These are phyloP conservation scores for Candida qinlingensis DNA, from an alignment of 805 yeast species.

Conservation along the genomic window DNA sequence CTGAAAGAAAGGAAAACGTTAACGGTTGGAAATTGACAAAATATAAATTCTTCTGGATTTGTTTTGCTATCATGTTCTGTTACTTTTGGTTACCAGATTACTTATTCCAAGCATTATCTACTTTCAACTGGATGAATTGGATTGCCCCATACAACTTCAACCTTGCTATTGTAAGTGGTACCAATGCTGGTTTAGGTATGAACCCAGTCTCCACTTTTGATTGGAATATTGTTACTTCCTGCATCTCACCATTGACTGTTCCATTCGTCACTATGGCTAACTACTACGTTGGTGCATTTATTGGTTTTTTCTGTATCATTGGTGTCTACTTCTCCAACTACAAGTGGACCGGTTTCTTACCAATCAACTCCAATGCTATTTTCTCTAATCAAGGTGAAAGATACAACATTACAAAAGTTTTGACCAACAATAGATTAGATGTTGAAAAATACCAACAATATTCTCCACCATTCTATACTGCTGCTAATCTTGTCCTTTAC, in stretches of 20 bases:
- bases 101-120: slow-evolving; percentile 35
- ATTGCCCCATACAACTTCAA: slow-evolving; percentile 45
- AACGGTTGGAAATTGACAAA: slow-evolving; percentile 31
- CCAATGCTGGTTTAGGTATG: slow-evolving; percentile 40
- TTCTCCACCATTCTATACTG: slow-evolving; percentile 63
- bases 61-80: slow-evolving; percentile 30
- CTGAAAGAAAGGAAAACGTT: slow-evolving; percentile 29
- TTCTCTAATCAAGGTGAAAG: slow-evolving; percentile 46
- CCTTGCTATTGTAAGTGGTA: slow-evolving; percentile 46
- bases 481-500: slow-evolving; percentile 54
- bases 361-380: slow-evolving; percentile 43
- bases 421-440: slow-evolving; percentile 42
- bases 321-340: slow-evolving; percentile 36
- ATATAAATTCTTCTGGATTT: slow-evolving; percentile 30
- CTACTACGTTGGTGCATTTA: slow-evolving; percentile 29
- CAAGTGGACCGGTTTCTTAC: slow-evolving; percentile 34
- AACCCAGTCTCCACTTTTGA: slow-evolving; percentile 51
- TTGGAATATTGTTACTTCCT: slow-evolving; percentile 39
- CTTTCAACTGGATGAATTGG: slow-evolving; percentile 56
- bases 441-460: slow-evolving; percentile 40
- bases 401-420: slow-evolving; percentile 41
- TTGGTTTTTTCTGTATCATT: slow-evolving; percentile 30
- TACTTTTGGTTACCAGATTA: slow-evolving; percentile 44
- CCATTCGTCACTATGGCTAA: slow-evolving; percentile 39
- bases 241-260: slow-evolving; percentile 29